phyloP scores from a whole-genome alignment of 2,329 filamentous ascomycete genomes.

The Ophiostoma angusticollis region DNA sequence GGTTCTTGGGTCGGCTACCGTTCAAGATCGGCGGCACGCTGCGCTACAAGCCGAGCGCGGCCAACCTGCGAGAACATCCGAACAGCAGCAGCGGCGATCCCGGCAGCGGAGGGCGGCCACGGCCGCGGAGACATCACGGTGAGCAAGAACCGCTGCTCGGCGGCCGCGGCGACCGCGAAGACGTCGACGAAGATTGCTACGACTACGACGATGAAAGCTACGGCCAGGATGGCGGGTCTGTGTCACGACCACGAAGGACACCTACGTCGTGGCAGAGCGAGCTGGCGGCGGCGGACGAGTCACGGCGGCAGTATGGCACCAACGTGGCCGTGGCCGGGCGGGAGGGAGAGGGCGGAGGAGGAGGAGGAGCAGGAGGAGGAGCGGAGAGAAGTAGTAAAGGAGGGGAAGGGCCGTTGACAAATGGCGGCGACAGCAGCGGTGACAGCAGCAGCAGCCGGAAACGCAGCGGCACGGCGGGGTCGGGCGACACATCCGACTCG shows the following conservation, averaged over 20 bases:
- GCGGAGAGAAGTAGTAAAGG: neutral
- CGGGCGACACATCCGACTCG: constrained; percentile 72
- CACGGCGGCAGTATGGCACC: constrained; percentile 3
- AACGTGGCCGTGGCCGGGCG: too few relatives aligned
- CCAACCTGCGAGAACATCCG: constrained; percentile 80
- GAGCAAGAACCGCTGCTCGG: constrained; percentile 61
- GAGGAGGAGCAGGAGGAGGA: neutral
- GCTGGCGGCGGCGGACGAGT: constrained; percentile 1
- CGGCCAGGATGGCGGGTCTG: neutral
- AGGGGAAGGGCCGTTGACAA: neutral
- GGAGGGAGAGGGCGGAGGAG: neutral
- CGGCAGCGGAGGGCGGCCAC: constrained; percentile 18
- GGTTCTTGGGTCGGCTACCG: constrained; percentile 71
- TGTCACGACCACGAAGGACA: neutral
- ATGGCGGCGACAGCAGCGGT: neutral
- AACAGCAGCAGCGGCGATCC: constrained; percentile 38
- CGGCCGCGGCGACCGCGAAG: constrained; percentile 29
- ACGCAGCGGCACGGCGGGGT: constrained; percentile 67
- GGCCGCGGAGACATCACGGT: constrained; percentile 15
- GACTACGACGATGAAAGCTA: neutral
- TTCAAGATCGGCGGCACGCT: constrained; percentile 74
- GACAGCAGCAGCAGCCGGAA: constrained; percentile 29
- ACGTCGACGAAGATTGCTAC: too few relatives aligned
- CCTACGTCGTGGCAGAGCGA: neutral
- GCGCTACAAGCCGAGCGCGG: constrained; percentile 80